Evolutionary conservation across 768 basidiomycete genomes (phyloP).

Genomic region (Sistotremastrum niveocremeum): DNA sequence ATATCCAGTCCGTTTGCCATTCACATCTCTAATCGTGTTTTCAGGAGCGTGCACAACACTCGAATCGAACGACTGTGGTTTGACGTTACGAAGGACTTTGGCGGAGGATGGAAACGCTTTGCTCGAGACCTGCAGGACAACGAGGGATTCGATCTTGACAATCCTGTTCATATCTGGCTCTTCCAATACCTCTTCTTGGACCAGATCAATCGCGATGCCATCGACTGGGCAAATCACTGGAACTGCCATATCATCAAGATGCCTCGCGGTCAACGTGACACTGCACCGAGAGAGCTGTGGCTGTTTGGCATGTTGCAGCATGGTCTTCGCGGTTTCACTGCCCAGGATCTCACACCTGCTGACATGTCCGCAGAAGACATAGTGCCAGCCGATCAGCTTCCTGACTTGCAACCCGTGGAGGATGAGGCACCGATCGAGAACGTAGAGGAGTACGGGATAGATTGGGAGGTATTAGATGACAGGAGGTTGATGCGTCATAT

Average conservation of each 20-base stretch:
- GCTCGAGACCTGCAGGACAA: slow-evolving; percentile 31
- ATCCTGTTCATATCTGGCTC: slow-evolving; percentile 25
- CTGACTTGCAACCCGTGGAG: background rate
- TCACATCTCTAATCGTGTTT: background rate
- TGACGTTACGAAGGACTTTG: slow-evolving; percentile 22
- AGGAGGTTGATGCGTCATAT: slow-evolving; percentile 7
- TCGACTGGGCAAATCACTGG: slow-evolving; percentile 21
- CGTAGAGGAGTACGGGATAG: slow-evolving; percentile 9
- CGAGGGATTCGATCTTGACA: slow-evolving; percentile 14
- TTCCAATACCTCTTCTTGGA: slow-evolving; percentile 25
- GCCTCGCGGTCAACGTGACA: slow-evolving; percentile 6
- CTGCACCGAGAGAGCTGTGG: slow-evolving; percentile 18
- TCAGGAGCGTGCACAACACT: slow-evolving; percentile 27
- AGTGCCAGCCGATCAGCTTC: background rate
- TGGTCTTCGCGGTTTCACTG: slow-evolving; percentile 15
- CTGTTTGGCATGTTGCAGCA: slow-evolving; percentile 19
- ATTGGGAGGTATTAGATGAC: slow-evolving; percentile 10
- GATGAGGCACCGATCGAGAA: background rate
- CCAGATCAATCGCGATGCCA: slow-evolving; percentile 18
- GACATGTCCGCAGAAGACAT: too few relatives aligned
- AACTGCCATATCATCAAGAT: slow-evolving; percentile 20
- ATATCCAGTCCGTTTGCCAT: background rate
- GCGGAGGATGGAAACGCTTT: slow-evolving; percentile 30
- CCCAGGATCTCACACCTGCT: too few relatives aligned
- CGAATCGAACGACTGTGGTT: slow-evolving; percentile 27